Evolutionary conservation across 495 filamentous ascomycete species (phyloP).

Genomic region (Hyaloscypha finlandica): DNA sequence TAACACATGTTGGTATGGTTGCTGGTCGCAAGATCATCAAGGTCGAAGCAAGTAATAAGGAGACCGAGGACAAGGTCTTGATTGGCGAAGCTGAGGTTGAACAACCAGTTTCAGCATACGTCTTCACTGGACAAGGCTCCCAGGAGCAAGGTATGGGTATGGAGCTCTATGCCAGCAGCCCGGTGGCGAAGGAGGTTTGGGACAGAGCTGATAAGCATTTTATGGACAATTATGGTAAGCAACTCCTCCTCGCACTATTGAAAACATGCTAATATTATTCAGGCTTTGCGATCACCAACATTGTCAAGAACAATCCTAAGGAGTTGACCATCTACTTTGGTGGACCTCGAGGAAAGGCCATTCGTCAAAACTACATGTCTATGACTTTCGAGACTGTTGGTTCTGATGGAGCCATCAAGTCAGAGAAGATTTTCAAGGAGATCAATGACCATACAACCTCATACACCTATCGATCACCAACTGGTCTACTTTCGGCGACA

Average conservation of each 20-base stretch:
- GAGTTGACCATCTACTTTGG: slow-evolving; percentile 99
- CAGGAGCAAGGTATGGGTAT: slow-evolving; percentile 99
- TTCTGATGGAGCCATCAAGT: slow-evolving; percentile 88
- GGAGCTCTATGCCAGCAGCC: slow-evolving; percentile 92
- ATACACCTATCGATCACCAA: slow-evolving; percentile 96
- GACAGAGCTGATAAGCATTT: slow-evolving; percentile 97
- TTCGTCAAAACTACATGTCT: slow-evolving; percentile 98
- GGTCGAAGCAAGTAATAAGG: slow-evolving; percentile 90
- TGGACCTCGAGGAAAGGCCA: slow-evolving; percentile 93
- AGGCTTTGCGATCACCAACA: slow-evolving; percentile 96
- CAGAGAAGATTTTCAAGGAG: slow-evolving; percentile 99
- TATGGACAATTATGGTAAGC: slow-evolving; percentile 94
- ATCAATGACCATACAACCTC: slow-evolving; percentile 87
- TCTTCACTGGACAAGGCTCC: slow-evolving; percentile 97
- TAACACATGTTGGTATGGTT: slow-evolving; percentile 97
- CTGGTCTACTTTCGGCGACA: slow-evolving; percentile 92
- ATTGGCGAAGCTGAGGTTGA: slow-evolving; percentile 96
- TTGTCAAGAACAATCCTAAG: slow-evolving; percentile 99
- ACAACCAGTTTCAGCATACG: slow-evolving; percentile 94
- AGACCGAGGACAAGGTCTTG: slow-evolving; percentile 93
- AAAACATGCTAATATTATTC: slow-evolving; percentile 41
- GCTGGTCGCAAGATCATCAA: slow-evolving; percentile 98
- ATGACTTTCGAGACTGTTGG: slow-evolving; percentile 99
- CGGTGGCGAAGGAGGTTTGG: slow-evolving; percentile 96
- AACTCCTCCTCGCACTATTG: neutral